These are phyloP conservation scores for Neltuma alba DNA, from an alignment of 306 rosid species.

Conservation along the genomic window DNA sequence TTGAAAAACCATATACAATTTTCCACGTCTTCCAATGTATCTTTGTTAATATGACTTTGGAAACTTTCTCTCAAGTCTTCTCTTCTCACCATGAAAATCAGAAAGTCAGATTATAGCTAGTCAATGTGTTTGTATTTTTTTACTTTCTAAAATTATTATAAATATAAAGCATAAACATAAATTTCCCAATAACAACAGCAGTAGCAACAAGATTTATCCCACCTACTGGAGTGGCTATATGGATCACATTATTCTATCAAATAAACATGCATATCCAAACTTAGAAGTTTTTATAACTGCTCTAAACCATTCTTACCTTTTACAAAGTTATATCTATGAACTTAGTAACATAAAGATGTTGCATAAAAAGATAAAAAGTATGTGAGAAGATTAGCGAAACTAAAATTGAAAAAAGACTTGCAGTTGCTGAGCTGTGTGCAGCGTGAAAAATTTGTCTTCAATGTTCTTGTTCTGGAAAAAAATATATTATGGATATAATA, in stretches of 20 bases:
- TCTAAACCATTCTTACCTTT: not conserved
- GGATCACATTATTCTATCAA: not conserved
- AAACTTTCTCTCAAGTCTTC: not conserved
- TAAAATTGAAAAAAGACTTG: not conserved
- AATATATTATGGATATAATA: not conserved
- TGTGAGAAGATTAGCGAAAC: not conserved
- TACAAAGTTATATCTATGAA: not conserved
- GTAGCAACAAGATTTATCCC: not conserved
- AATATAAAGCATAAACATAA: not conserved
- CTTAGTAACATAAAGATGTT: not conserved
- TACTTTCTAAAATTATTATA: not conserved
- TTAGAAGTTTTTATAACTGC: not conserved
- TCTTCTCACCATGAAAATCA: constrained; percentile 3
- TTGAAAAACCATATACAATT: not conserved
- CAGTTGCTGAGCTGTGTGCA: not conserved
- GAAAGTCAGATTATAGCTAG: not conserved
- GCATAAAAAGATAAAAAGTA: not conserved
- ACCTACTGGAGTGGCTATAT: not conserved
- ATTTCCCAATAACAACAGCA: not conserved
- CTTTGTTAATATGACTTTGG: not conserved
- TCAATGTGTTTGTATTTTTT: not conserved
- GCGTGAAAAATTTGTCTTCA: not conserved
- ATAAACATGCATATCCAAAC: not conserved
- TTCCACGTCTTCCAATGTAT: not conserved
- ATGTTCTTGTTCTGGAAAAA: not conserved